Evolutionary conservation across 2,329 filamentous ascomycete species (phyloP), one percentile per base, ranked within the genome.

Genomic region (Fonsecaea nubica): DNA sequence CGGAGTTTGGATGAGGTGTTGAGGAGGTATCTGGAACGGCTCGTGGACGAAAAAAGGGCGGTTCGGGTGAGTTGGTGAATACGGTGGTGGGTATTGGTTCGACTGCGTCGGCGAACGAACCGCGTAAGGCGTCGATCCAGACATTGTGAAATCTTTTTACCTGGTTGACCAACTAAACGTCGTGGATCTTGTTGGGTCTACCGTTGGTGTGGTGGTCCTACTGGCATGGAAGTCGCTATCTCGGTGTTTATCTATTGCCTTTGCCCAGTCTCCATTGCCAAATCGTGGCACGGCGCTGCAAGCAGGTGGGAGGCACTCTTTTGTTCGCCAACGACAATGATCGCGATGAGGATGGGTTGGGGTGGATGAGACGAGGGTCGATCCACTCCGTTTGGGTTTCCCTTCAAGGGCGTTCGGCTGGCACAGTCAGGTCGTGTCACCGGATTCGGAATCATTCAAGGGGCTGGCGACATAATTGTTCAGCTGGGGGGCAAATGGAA

Each of bases 31-130:
- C 65, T 69, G 65, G 42, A 76, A 77, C 50, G 78, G 77, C 60
- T 81, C 81, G 64, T 78, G 77, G 36, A 80, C 78, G 75, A 78
- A 80, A 73, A 73, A 79, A 48, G 80, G 72, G 67, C 80, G 82
- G 71, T 76, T 80, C 40, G 77, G 73, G 53, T 81, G 80, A 68
- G 74, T 77, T 53, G 80, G 77, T 57, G 80, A 80, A 52, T 79
- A 80, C 71, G 81, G 81, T 65, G 75, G 74, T 64, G 75, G 74
- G 66, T 78, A 74, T 72, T 76, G 80, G 62, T 76, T 74, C 72
- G 80, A 79, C 72, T 80, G 79, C 65, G 79, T 78, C 64, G 80
- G 80, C 71, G 80, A 82, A 72, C 80, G 80, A 66, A 78, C 75
- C 72, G 78, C 78, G 71, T 79, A 81, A 66, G 80, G 79, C 70